Conservation (phyloP, 2,329 filamentous ascomycete species). For the Emergomyces pasteurianus region DNA sequence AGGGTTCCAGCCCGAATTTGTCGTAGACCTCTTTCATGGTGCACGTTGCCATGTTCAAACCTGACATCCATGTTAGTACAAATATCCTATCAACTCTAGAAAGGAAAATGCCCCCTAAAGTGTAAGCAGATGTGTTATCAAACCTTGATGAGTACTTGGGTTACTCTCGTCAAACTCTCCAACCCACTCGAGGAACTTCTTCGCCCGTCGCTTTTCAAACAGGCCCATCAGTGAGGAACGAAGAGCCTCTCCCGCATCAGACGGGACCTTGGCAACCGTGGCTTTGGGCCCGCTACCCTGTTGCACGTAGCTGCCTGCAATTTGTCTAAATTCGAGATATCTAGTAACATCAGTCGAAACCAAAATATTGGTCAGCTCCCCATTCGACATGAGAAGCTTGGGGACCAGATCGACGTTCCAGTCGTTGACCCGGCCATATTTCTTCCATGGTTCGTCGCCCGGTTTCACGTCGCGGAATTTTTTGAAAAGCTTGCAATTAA, state of each 20-base stretch:
- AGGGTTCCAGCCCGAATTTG: constrained; percentile 84
- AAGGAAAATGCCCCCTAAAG: too few relatives aligned
- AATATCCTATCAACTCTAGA: background rate
- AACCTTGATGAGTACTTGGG: constrained; percentile 80
- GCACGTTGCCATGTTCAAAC: constrained; percentile 63
- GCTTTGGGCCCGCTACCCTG: constrained; percentile 71
- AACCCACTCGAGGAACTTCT: constrained; percentile 93
- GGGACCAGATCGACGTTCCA: constrained; percentile 99
- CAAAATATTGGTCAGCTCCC: constrained; percentile 96
- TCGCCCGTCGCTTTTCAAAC: constrained; percentile 94
- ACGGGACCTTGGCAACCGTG: constrained; percentile 93
- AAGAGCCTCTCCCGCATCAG: constrained; percentile 80
- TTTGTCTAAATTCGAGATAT: constrained; percentile 87
- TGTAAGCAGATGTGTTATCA: constrained; percentile 15
- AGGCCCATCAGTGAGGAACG: constrained; percentile 91
- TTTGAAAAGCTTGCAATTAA: constrained; percentile 65
- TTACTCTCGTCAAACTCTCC: constrained; percentile 75
- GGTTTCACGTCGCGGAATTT: constrained; percentile 74
- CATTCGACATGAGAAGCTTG: constrained; percentile 97
- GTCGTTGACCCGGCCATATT: constrained; percentile 91
- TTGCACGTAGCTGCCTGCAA: constrained; percentile 93
- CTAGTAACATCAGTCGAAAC: constrained; percentile 86
- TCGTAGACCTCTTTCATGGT: constrained; percentile 99
- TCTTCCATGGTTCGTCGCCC: constrained; percentile 91
- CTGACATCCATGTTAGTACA: constrained; percentile 34